A percentile compares a stretch with the other conserved stretches of the same genome.
phyloP scores from a whole-genome alignment of 768 basidiomycete species.

The Russula sp. region DNA sequence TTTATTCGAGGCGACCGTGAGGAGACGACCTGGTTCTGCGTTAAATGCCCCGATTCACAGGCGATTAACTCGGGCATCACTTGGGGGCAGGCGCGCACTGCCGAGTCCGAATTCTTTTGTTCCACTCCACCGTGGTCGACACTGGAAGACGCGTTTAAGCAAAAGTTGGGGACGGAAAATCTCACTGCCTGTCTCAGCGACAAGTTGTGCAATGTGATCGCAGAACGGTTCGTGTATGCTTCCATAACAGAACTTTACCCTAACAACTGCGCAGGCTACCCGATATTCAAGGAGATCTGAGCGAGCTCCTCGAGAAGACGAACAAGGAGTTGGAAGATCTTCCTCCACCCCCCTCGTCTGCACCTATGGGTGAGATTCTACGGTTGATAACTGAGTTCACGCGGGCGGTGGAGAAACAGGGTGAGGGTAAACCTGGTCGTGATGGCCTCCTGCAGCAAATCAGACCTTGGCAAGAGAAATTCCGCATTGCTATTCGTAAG shows the following conservation, averaged over 20 bases:
- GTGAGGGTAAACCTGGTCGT: not conserved
- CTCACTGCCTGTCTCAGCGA: conserved; percentile 53
- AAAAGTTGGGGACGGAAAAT: conserved; percentile 49
- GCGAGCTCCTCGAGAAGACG: conserved; percentile 38
- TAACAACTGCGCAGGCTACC: conserved; percentile 44
- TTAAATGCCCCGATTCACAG: conserved; percentile 41
- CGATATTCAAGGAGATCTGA: conserved; percentile 53
- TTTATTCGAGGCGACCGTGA: conserved; percentile 50
- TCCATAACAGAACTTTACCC: not conserved
- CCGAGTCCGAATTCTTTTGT: conserved; percentile 54
- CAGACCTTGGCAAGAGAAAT: conserved; percentile 2
- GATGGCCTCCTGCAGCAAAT: not conserved
- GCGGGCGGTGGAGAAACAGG: conserved; percentile 23
- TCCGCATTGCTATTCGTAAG: not conserved
- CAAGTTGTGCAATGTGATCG: conserved; percentile 57
- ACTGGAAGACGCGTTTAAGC: conserved; percentile 44
- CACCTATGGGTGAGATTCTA: conserved; percentile 53
- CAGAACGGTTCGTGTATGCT: conserved; percentile 44
- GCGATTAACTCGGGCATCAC: conserved; percentile 47
- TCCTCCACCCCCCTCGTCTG: conserved; percentile 48
- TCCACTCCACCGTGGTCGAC: conserved; percentile 47
- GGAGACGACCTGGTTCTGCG: conserved; percentile 47
- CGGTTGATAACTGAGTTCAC: conserved; percentile 43
- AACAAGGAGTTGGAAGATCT: conserved; percentile 31
- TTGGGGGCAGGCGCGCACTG: conserved; percentile 54